These are phyloP conservation scores for Penicillium frequentans DNA, from an alignment of 2,329 filamentous ascomycete species.

Conservation along the genomic window DNA sequence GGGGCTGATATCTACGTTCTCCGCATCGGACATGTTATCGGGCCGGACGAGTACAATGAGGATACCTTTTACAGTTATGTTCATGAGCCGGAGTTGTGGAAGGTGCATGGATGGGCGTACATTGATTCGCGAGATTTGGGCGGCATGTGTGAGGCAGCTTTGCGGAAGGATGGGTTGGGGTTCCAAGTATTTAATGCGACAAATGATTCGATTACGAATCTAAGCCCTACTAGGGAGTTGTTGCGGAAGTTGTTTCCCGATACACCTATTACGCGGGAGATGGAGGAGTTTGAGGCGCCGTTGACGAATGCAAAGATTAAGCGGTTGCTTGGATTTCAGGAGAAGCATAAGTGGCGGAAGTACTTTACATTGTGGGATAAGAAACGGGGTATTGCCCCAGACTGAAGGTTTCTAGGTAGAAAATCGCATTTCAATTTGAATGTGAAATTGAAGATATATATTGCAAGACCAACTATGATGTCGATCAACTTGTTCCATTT, in stretches of 20 bases:
- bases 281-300: conserved; percentile 61
- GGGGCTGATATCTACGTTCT: conserved; percentile 60
- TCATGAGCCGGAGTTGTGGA: conserved; percentile 51
- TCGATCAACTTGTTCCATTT: background rate
- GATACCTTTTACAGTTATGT: conserved; percentile 55
- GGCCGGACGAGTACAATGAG: conserved; percentile 59
- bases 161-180: conserved; percentile 54
- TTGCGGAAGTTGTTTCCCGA: conserved; percentile 50
- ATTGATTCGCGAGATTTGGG: conserved; percentile 63
- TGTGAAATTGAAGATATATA: background rate
- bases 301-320: conserved; percentile 62
- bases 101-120: conserved; percentile 63
- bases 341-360: conserved; percentile 47
- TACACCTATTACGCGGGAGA: conserved; percentile 53
- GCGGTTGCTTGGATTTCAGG: conserved; percentile 58
- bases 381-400: background rate
- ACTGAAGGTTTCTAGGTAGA: background rate
- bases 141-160: conserved; percentile 58
- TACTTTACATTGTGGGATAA: conserved; percentile 20
- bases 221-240: conserved; percentile 52
- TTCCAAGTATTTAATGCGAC: conserved; percentile 66
- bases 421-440: background rate
- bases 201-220: conserved; percentile 58
- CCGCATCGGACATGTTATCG: conserved; percentile 63
- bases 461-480: no score